Conservation (phyloP, 208 protist species). For the Porcisia hertigi region DNA sequence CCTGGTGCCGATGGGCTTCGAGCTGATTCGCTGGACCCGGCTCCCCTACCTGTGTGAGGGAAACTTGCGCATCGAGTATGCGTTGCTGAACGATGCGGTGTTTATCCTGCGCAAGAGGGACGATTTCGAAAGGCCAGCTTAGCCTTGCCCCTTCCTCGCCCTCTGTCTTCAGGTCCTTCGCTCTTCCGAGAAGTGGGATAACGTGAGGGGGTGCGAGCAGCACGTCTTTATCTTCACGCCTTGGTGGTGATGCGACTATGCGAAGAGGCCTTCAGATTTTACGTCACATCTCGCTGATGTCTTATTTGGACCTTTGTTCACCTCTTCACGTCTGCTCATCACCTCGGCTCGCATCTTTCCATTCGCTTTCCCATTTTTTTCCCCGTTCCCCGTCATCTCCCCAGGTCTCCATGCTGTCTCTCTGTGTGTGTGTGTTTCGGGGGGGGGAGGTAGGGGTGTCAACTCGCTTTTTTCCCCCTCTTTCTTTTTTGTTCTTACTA, state of each 20-base stretch:
- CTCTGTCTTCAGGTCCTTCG: too few species aligned
- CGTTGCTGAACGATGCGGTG: conserved; percentile 77
- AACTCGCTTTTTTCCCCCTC: too few species aligned
- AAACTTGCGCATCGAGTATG: conserved; percentile 72
- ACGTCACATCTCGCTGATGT: too few species aligned
- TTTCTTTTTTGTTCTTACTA: not conserved
- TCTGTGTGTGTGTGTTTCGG: not conserved
- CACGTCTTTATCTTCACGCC: not conserved
- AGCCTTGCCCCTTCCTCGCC: not conserved
- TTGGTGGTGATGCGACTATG: too few species aligned
- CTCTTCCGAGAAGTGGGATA: not conserved
- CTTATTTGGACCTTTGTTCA: too few species aligned
- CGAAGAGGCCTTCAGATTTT: too few species aligned
- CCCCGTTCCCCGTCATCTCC: not conserved
- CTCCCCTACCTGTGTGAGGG: conserved; percentile 87
- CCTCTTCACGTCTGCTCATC: too few species aligned
- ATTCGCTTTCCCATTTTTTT: not conserved
- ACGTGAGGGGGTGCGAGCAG: not conserved
- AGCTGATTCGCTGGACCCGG: conserved; percentile 80
- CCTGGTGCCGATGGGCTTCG: conserved; percentile 71
- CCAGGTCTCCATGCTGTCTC: not conserved
- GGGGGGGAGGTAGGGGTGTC: not conserved
- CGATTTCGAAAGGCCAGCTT: not conserved
- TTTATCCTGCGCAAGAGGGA: conserved; percentile 49
- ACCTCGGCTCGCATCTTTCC: too few species aligned